These are phyloP conservation scores for Stevia rebaudiana DNA, from an alignment of 140 eudicot genomes.

Conservation along the genomic window DNA sequence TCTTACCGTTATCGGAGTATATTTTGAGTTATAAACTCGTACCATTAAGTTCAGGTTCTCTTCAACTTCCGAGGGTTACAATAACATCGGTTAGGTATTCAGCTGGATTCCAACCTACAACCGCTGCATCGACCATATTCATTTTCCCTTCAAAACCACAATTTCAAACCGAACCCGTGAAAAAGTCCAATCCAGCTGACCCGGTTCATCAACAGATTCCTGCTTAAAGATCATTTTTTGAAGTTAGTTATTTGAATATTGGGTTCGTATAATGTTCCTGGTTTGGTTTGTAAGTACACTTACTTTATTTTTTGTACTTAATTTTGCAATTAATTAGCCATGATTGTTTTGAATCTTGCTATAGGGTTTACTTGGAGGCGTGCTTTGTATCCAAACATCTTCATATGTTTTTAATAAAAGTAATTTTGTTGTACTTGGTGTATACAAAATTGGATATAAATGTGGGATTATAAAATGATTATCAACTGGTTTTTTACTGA, in stretches of 20 bases:
- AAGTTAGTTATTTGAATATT: constrained; percentile 6
- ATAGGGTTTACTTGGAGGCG: constrained; percentile 19
- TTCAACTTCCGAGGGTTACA: constrained; percentile 79
- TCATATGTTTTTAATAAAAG: constrained; percentile 10
- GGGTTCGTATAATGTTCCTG: background rate
- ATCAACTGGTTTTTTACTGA: background rate
- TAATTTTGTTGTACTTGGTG: background rate
- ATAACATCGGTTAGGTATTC: constrained; percentile 68
- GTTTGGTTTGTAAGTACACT: constrained; percentile 18
- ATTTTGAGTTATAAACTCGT: constrained; percentile 67
- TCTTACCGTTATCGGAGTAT: constrained; percentile 68
- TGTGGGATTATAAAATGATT: background rate
- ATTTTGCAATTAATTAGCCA: constrained; percentile 10
- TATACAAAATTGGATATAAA: background rate
- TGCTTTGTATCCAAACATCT: constrained; percentile 15
- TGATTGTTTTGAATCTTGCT: constrained; percentile 20
- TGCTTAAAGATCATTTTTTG: constrained; percentile 5
- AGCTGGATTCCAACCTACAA: constrained; percentile 74
- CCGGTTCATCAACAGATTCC: constrained; percentile 30
- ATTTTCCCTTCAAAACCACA: constrained; percentile 77
- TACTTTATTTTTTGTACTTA: background rate
- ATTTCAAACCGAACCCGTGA: constrained; percentile 27
- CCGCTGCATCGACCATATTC: constrained; percentile 63
- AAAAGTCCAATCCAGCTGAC: constrained; percentile 37
- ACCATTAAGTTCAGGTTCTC: constrained; percentile 65